A percentile compares a stretch with the other conserved stretches of the same genome.
phyloP scores from a whole-genome alignment of 208 protist species.

The Porcisia hertigi region DNA sequence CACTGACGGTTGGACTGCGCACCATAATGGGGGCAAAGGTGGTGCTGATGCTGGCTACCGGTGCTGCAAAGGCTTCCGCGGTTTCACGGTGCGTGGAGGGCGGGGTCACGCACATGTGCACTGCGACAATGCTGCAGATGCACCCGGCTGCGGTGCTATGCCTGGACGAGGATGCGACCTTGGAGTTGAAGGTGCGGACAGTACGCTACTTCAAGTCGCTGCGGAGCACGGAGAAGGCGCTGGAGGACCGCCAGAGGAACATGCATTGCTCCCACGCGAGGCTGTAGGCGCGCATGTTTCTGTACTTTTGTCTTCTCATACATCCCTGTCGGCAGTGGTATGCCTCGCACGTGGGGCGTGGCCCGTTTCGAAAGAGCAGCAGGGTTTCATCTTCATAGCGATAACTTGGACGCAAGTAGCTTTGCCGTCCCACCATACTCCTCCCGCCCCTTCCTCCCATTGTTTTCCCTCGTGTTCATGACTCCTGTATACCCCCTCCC shows the following conservation, averaged over 20 bases:
- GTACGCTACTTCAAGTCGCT: conserved; percentile 94
- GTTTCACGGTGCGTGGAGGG: conserved; percentile 92
- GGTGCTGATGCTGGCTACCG: conserved; percentile 93
- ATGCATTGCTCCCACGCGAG: conserved; percentile 33
- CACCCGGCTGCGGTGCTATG: conserved; percentile 87
- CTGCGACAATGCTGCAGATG: conserved; percentile 91
- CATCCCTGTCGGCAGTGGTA: too few species aligned
- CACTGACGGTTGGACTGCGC: conserved; percentile 94
- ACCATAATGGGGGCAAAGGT: conserved; percentile 89
- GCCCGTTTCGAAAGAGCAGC: neutral
- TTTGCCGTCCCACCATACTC: neutral
- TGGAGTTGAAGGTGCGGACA: conserved; percentile 94
- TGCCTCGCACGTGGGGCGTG: neutral
- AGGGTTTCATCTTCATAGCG: neutral
- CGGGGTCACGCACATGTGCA: conserved; percentile 92
- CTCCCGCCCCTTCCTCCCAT: neutral
- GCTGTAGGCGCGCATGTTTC: conserved; percentile 34
- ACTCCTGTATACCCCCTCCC: neutral
- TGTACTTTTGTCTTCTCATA: too few species aligned
- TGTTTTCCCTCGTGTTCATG: neutral
- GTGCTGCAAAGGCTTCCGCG: conserved; percentile 86
- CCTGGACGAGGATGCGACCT: conserved; percentile 91
- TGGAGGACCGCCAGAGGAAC: conserved; percentile 55
- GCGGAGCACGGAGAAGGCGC: conserved; percentile 63
- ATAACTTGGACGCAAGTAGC: neutral